Percentiles rank a stretch among this genome's conserved stretches.
phyloP scores from a whole-genome alignment of 2,329 filamentous ascomycete genomes.

The Diaporthe sp. region DNA sequence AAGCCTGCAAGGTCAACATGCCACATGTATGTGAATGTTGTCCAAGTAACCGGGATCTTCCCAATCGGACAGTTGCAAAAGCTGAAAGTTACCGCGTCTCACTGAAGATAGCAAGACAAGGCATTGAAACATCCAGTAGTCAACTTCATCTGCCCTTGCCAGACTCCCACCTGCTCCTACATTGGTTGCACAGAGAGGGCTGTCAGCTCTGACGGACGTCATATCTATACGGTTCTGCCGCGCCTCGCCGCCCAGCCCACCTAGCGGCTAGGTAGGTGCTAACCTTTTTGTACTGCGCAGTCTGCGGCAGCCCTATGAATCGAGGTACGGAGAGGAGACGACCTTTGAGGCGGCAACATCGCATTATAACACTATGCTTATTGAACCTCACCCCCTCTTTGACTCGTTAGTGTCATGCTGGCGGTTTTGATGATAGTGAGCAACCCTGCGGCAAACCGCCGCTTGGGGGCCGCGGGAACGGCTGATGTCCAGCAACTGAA shows the following conservation, averaged over 20 bases:
- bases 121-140: not conserved
- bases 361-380: too few species aligned
- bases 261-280: not conserved
- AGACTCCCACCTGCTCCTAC: not conserved
- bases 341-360: not conserved
- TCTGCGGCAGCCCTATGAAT: not conserved
- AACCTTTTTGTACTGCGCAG: not conserved
- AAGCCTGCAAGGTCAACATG: not conserved
- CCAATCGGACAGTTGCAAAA: not conserved
- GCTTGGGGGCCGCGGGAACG: not conserved
- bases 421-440: not conserved
- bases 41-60: conserved; percentile 17
- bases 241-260: conserved; percentile 7
- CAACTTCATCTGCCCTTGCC: not conserved
- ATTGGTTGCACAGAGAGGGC: not conserved
- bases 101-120: conserved; percentile 5
- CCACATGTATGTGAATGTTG: not conserved
- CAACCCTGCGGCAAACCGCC: not conserved
- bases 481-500: not conserved
- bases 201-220: not conserved
- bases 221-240: conserved; percentile 16
- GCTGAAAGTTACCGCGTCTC: not conserved
- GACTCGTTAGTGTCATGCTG: not conserved
- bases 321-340: not conserved
- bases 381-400: too few species aligned